These are phyloP conservation scores for Phytophthora meadii DNA, from an alignment of 352 stramenopile genomes.

Conservation along the genomic window DNA sequence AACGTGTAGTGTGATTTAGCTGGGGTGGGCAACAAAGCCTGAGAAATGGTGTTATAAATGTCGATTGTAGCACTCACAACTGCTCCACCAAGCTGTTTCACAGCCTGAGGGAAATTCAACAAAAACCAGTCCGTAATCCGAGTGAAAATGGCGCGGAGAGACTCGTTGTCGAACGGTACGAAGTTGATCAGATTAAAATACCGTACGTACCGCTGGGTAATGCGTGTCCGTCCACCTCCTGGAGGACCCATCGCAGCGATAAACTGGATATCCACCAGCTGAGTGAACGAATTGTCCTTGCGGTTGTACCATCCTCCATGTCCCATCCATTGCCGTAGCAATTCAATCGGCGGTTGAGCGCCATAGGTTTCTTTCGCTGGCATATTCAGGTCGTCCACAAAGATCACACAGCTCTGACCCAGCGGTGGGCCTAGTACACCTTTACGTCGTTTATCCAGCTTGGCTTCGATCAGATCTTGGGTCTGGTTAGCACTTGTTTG, in stretches of 20 bases:
- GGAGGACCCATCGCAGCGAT: slow-evolving; percentile 93
- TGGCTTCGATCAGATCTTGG: slow-evolving; percentile 94
- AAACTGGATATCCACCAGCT: slow-evolving; percentile 95
- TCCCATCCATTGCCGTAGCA: slow-evolving; percentile 94
- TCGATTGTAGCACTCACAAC: slow-evolving; percentile 91
- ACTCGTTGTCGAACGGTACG: slow-evolving; percentile 91
- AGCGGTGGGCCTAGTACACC: slow-evolving; percentile 91
- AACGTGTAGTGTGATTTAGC: slow-evolving; percentile 96
- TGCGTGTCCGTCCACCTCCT: slow-evolving; percentile 90
- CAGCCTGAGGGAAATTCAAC: slow-evolving; percentile 71
- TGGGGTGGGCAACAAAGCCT: slow-evolving; percentile 92
- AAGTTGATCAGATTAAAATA: slow-evolving; percentile 96
- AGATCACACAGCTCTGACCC: slow-evolving; percentile 92
- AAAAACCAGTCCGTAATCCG: slow-evolving; percentile 93
- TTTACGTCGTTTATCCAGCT: slow-evolving; percentile 95
- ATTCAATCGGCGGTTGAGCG: slow-evolving; percentile 93
- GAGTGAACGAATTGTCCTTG: slow-evolving; percentile 93
- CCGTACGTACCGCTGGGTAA: slow-evolving; percentile 93
- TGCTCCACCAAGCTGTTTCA: slow-evolving; percentile 78
- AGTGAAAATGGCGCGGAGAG: slow-evolving; percentile 87
- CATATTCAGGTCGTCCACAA: slow-evolving; percentile 96
- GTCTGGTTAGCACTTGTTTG: slow-evolving; percentile 95
- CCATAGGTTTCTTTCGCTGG: slow-evolving; percentile 94
- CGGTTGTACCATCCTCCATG: slow-evolving; percentile 95
- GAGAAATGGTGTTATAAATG: slow-evolving; percentile 93